phyloP scores from a whole-genome alignment of 441 rosid genomes.

The Gossypium schwendimanii region DNA sequence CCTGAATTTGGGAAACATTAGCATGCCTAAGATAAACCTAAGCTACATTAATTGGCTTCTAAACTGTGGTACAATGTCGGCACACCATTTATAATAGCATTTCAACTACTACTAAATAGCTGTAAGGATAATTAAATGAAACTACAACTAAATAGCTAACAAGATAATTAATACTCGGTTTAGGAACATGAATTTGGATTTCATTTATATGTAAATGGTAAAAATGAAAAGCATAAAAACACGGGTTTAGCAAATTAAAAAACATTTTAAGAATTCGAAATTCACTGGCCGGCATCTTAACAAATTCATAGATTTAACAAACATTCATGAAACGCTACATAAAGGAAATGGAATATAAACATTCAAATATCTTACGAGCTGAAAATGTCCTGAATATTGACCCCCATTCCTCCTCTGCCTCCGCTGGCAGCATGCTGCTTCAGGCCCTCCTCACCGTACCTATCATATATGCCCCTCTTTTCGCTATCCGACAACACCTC shows the following conservation, averaged over 20 bases:
- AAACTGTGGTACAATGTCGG: background rate
- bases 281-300: no score
- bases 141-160: background rate
- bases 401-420: slow-evolving; percentile 72
- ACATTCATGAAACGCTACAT: background rate
- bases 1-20: background rate
- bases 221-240: no score
- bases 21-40: background rate
- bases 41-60: background rate
- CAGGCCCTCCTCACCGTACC: slow-evolving; percentile 85
- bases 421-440: slow-evolving; percentile 88
- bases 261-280: no score
- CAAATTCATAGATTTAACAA: no score
- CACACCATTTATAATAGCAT: background rate
- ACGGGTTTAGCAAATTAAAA: no score
- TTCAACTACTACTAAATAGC: background rate
- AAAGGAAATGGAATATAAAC: background rate
- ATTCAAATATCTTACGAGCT: slow-evolving; percentile 38
- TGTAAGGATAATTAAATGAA: background rate
- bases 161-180: no score
- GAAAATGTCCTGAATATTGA: slow-evolving; percentile 73
- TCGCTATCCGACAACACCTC: slow-evolving; percentile 86
- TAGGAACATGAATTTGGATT: no score
- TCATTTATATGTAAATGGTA: no score
- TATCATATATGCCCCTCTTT: slow-evolving; percentile 73